Evolutionary conservation across 2,329 filamentous ascomycete species (phyloP).

Genomic region (Cercospora zeina): DNA sequence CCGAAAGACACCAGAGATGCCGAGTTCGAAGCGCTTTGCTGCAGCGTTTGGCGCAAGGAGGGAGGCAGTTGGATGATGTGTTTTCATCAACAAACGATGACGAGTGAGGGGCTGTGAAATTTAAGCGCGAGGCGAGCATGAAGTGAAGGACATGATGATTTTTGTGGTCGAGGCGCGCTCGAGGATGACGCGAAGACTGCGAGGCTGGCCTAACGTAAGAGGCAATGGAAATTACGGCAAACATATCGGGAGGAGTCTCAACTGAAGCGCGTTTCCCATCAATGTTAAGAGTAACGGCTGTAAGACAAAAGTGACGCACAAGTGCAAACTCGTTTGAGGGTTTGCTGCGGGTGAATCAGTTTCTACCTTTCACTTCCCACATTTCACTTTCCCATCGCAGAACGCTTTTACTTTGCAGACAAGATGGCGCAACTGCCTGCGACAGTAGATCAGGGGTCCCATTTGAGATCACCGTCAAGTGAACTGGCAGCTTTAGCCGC

Average conservation of each 20-base stretch:
- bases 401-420: background rate
- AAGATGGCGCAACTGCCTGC: background rate
- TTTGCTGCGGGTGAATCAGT: background rate
- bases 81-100: slow-evolving; percentile 38
- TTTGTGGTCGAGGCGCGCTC: background rate
- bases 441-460: background rate
- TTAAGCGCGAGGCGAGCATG: background rate
- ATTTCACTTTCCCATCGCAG: background rate
- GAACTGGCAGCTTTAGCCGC: slow-evolving; percentile 1
- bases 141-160: background rate
- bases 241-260: background rate
- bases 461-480: background rate
- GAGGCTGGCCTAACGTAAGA: background rate
- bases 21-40: slow-evolving; percentile 37
- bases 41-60: slow-evolving; percentile 36
- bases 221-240: background rate
- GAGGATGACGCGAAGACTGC: background rate
- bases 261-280: background rate
- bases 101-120: background rate
- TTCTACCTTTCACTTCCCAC: background rate
- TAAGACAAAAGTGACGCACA: background rate
- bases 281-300: slow-evolving; percentile 1
- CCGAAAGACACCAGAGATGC: slow-evolving; percentile 28
- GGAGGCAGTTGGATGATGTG: slow-evolving; percentile 34
- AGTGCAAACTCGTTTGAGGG: background rate